A percentile compares a stretch with the other conserved stretches of the same genome.
Conservation (phyloP, 345 rosid genomes). For the Rhodamnia rubescens region DNA sequence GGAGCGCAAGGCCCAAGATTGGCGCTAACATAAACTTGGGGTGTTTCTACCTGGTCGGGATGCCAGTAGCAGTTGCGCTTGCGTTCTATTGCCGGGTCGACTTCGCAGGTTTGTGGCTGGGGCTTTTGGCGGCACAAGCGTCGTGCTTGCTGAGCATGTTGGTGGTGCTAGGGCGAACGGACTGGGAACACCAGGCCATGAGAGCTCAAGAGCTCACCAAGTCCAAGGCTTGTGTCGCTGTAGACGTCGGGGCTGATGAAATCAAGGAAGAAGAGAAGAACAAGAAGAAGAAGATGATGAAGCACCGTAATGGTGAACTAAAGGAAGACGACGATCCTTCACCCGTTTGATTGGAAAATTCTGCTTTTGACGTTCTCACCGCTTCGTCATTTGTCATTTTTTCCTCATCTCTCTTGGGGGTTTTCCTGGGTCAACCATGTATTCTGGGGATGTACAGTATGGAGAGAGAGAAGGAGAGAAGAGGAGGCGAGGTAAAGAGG, state of each 20-base stretch:
- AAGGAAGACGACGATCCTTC: neutral
- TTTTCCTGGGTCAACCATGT: neutral
- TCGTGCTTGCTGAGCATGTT: constrained; percentile 10
- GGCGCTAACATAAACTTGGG: constrained; percentile 30
- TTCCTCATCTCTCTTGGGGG: neutral
- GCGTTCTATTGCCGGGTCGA: constrained; percentile 3
- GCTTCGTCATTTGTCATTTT: neutral
- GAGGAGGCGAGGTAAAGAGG: neutral
- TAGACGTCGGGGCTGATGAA: neutral
- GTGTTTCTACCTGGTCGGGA: constrained; percentile 28
- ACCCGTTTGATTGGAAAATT: neutral
- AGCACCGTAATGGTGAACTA: neutral
- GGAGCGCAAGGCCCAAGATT: constrained; percentile 26
- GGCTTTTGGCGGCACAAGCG: constrained; percentile 14
- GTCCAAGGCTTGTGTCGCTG: neutral
- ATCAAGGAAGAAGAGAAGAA: neutral
- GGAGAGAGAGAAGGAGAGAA: neutral
- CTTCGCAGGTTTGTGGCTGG: constrained; percentile 15
- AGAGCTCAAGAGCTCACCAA: constrained; percentile 10
- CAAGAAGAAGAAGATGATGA: neutral
- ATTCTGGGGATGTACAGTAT: neutral
- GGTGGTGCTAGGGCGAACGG: constrained; percentile 3
- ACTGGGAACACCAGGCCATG: constrained; percentile 10
- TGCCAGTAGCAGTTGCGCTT: constrained; percentile 21
- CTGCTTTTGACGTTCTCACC: neutral